Evolutionary conservation across 2,329 filamentous ascomycete genomes (phyloP).

Genomic region (Emericellopsis cladophorae): DNA sequence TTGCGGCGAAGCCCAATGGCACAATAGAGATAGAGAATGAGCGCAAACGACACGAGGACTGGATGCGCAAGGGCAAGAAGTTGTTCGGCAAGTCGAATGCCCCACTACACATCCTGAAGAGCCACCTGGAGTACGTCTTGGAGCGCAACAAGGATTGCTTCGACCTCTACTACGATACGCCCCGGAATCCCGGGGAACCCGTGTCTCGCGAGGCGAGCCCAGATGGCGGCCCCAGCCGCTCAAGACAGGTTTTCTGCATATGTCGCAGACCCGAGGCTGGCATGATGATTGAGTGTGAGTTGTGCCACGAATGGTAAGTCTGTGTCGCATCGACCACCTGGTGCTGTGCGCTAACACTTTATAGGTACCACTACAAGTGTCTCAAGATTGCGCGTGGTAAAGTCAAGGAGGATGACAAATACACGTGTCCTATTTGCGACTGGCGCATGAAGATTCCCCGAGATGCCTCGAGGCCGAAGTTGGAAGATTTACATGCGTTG

Average conservation of each 20-base stretch:
- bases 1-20: constrained; percentile 85
- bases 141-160: constrained; percentile 87
- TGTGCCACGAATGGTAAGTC: constrained; percentile 89
- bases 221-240: constrained; percentile 38
- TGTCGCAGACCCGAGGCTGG: constrained; percentile 87
- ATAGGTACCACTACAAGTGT: constrained; percentile 93
- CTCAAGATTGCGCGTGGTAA: constrained; percentile 95
- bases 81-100: constrained; percentile 97
- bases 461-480: constrained; percentile 86
- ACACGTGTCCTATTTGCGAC: constrained; percentile 95
- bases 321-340: constrained; percentile 4
- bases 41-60: constrained; percentile 90
- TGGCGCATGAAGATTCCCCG: constrained; percentile 95
- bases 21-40: constrained; percentile 90
- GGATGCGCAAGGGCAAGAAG: constrained; percentile 98
- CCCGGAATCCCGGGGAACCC: constrained; percentile 81
- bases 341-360: background rate
- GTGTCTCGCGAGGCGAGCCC: constrained; percentile 68
- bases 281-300: constrained; percentile 99
- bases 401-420: constrained; percentile 96
- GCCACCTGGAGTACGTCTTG: constrained; percentile 86
- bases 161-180: constrained; percentile 72
- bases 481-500: constrained; percentile 79
- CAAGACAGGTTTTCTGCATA: constrained; percentile 86
- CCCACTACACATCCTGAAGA: constrained; percentile 86